Evolutionary conservation across 805 yeast genomes (phyloP), one percentile per base, ranked within the genome.

Genomic region (Deakozyma indianensis): DNA sequence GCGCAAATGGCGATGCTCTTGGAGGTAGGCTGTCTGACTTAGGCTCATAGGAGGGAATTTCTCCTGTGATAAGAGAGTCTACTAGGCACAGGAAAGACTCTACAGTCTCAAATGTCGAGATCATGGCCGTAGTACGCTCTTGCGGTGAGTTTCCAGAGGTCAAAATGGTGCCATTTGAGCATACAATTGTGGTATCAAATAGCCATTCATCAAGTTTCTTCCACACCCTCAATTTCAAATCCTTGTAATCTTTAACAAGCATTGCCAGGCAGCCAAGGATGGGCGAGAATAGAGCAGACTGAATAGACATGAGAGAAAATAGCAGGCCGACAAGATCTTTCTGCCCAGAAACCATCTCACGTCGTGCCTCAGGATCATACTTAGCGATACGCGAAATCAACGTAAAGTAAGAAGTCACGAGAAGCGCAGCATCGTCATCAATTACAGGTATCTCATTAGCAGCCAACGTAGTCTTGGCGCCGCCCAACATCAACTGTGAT

Each of bases 161-260:
- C 5, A 57, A 45, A 7, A 53, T 42, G 2, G 53, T 49, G 3
- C 57, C 58, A 42, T 61, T 62, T 4, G 60, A 47, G 2, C 52
- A 43, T 16, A 52, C 66, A 16, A 55, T 54, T 4, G 48, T 42
- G 18, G 53, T 45, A 23, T 58, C 69, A 51, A 78, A 80, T 4
- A 83, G 62, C 82, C 92, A 80, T 3, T 67, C 58, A 54, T 86
- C 95, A 4, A 86, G 48, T 3, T 71, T 62, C n/a, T 62, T 62
- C 95, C 95, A 86, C 15, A 83, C 67, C 38, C 64, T 66, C 22
- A 62, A 56, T 51, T 78, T 70, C 23, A 71, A 64, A 7, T 45
- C 41, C 57, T 54, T 5, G 65, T 57, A 16, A 65, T 62, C 18
- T 72, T 71, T 7, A 78, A 32, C 77, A 38, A 85, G 67, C 1